These are phyloP conservation scores for Hypocreales sp. DNA, from an alignment of 2,329 filamentous ascomycete genomes.

Conservation along the genomic window DNA sequence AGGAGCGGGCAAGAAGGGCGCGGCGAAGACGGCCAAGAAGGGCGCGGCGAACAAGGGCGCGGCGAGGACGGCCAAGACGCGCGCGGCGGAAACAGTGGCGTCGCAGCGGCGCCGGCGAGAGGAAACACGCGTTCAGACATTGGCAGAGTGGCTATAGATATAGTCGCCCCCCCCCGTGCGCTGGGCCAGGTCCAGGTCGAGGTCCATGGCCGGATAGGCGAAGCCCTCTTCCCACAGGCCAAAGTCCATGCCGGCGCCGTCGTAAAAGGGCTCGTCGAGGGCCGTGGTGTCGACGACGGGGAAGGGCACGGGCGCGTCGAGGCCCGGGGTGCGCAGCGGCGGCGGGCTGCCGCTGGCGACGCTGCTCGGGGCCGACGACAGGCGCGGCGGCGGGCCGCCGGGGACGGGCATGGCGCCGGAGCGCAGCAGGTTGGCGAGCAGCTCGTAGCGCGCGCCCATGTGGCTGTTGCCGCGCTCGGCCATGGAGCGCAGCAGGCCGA, in stretches of 20 bases:
- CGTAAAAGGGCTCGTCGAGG: constrained; percentile 14
- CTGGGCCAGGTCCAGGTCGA: constrained; percentile 15
- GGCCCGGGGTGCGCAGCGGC: not conserved
- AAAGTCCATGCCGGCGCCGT: constrained; percentile 16
- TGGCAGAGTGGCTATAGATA: too few species aligned
- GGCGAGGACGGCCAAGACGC: too few species aligned
- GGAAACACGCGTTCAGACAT: too few species aligned
- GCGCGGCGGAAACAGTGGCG: too few species aligned
- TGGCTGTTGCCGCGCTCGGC: constrained; percentile 35
- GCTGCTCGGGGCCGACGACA: not conserved
- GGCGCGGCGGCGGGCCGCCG: too few species aligned
- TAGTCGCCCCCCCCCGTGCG: too few species aligned
- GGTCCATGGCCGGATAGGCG: constrained; percentile 17
- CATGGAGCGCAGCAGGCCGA: constrained; percentile 32
- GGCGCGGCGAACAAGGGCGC: too few species aligned
- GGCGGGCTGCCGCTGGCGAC: not conserved
- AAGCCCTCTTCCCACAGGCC: constrained; percentile 22
- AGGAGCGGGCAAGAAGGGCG: too few species aligned
- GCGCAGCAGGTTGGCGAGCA: constrained; percentile 13
- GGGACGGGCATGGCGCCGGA: constrained; percentile 8
- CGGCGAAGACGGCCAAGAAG: too few species aligned
- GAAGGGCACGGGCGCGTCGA: constrained; percentile 7
- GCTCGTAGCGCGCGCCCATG: constrained; percentile 14
- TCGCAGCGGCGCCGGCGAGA: too few species aligned
- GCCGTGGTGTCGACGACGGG: constrained; percentile 13